Evolutionary conservation across 2,329 filamentous ascomycete species (phyloP), one percentile per base, ranked within the genome.

Genomic region (Metarhizium anisopliae): DNA sequence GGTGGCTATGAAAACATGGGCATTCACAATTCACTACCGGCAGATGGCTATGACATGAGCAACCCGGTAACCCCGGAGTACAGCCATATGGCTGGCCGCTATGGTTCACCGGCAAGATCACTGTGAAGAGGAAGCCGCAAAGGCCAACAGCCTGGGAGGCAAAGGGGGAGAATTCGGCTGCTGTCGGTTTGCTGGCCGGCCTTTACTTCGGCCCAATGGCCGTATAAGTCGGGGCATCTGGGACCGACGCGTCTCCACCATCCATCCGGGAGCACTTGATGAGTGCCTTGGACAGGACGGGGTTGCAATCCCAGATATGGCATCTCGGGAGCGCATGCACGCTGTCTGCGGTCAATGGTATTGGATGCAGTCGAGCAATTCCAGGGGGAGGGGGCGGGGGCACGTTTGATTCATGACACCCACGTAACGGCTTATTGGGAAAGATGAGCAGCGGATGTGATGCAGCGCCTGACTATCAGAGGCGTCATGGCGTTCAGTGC

Each of bases 1-100:
- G 45, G 49, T 3, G 45, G 43, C 6, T 57, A 55, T 51, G 32
- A 49, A 8, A 53, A 53, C 11, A 55, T 57, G 56, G 45, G 43
- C 10, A 52, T 57, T 29, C 43, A 45, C 36, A 14, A 49, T 18
- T 40, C 55, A 14, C 30, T 50, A 6, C 42, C 50, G 20, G 32
- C 52, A 32, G 32, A 35, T 4, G 32, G 49, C 20, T 57, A 56
- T 18, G 25, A n/a, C 18, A 42, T 54, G 29, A 47, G 49, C 49
- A 47, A 51, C 29, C 29, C 49, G 14, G 42, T 43, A 6, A 50
- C 20, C 18, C 43, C 52, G n/a, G 55, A 57, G 43, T 42, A 54
- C 29, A 52, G 35, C 52, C 51, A 38, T 7, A 42, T 50, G 42
- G 30, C 43, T 16, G 42, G 49, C 30, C 32, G 29, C 14, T 54